Conservation (phyloP, 495 filamentous ascomycete genomes). For the Gamarada debralockiae region DNA sequence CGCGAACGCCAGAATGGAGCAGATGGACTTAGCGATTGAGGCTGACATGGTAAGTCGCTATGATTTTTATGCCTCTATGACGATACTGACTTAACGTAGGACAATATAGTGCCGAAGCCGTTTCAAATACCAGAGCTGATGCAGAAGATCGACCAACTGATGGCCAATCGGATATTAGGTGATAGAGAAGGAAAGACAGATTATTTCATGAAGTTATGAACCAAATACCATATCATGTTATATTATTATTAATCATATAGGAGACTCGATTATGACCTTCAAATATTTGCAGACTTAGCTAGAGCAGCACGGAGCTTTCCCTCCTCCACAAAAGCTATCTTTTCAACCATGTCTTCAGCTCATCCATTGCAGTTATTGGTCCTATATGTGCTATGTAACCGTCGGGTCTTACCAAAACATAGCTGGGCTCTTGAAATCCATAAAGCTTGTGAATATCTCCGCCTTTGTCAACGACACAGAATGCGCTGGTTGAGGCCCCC, state of each 20-base stretch:
- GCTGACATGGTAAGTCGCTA: slow-evolving; percentile 58
- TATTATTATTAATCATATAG: not conserved
- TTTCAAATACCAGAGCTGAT: slow-evolving; percentile 20
- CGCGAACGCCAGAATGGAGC: slow-evolving; percentile 66
- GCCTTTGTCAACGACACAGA: slow-evolving; percentile 25
- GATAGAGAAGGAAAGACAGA: not conserved
- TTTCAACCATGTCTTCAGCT: slow-evolving; percentile 23
- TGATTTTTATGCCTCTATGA: slow-evolving; percentile 28
- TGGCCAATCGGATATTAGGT: not conserved
- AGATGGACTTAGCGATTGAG: slow-evolving; percentile 57
- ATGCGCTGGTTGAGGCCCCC: not conserved
- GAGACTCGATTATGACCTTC: not conserved
- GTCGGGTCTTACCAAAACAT: slow-evolving; percentile 38
- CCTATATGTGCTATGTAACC: slow-evolving; percentile 37
- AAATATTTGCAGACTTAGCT: too few species aligned
- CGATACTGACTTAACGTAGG: slow-evolving; percentile 4
- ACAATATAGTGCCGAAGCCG: slow-evolving; percentile 18
- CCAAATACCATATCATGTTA: not conserved
- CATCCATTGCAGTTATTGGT: slow-evolving; percentile 22
- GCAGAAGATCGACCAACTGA: slow-evolving; percentile 15
- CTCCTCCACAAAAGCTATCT: too few species aligned
- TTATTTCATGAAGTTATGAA: not conserved
- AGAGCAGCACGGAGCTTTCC: too few species aligned
- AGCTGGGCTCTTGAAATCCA: slow-evolving; percentile 31
- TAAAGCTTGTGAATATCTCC: slow-evolving; percentile 30